These are phyloP conservation scores for Haemoproteus tartakovskyi DNA, from an alignment of 169 alveolate genomes.

Conservation along the genomic window DNA sequence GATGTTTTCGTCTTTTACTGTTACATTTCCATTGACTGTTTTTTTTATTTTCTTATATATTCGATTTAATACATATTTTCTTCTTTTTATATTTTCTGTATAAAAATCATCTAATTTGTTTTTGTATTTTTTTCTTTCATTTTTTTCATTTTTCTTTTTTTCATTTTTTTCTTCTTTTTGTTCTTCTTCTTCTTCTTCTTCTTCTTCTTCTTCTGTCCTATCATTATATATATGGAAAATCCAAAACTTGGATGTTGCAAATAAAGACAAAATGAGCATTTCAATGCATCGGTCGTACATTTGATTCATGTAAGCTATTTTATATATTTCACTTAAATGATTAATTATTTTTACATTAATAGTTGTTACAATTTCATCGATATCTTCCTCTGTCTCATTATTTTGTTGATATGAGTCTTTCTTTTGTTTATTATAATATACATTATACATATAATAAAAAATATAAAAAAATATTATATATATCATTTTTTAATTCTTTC, in stretches of 20 bases:
- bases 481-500: conserved; percentile 17
- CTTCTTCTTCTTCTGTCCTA: background rate
- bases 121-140: background rate
- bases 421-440: too few species aligned
- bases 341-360: conserved; percentile 40
- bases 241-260: conserved; percentile 45
- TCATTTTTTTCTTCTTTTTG: background rate
- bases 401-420: too few species aligned
- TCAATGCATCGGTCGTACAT: conserved; percentile 16
- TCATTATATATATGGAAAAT: conserved; percentile 23
- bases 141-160: background rate
- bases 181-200: background rate
- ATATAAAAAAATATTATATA: conserved; percentile 35
- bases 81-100: background rate
- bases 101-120: too few species aligned
- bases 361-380: conserved; percentile 8
- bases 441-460: conserved; percentile 33
- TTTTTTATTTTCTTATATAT: conserved; percentile 27
- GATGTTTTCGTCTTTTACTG: background rate
- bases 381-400: background rate
- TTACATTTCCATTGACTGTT: conserved; percentile 7
- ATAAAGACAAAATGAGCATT: conserved; percentile 22
- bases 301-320: conserved; percentile 24
- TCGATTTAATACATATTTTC: conserved; percentile 12
- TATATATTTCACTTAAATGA: conserved; percentile 54